phyloP scores from a whole-genome alignment of 192 early-diverging fungal genomes.

The Coemansia sp. region DNA sequence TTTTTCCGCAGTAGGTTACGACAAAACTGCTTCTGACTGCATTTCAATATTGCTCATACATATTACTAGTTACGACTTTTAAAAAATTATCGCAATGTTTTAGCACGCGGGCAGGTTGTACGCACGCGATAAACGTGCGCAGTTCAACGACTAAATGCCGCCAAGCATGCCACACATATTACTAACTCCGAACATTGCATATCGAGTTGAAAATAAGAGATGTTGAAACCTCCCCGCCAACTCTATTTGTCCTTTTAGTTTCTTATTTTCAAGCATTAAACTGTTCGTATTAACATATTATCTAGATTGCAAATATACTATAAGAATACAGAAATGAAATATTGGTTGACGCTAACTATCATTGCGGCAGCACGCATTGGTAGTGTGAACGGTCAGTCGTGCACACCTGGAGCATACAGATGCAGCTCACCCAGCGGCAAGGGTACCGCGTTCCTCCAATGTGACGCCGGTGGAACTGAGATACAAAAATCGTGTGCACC shows the following conservation, averaged over 20 bases:
- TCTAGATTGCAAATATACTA: neutral
- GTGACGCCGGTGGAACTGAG: slow-evolving; percentile 28
- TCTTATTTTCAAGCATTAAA: neutral
- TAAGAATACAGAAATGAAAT: slow-evolving; percentile 2
- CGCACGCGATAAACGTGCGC: neutral
- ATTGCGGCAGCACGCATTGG: neutral
- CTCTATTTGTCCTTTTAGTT: neutral
- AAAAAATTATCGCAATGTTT: slow-evolving; percentile 21
- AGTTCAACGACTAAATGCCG: neutral
- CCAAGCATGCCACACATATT: slow-evolving; percentile 3
- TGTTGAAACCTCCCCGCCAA: neutral
- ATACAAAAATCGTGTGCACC: slow-evolving; percentile 41
- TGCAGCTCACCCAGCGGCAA: slow-evolving; percentile 35
- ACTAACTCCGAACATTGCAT: neutral
- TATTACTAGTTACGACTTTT: slow-evolving; percentile 27
- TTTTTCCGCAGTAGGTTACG: neutral
- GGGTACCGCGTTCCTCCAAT: slow-evolving; percentile 33
- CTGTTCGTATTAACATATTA: neutral
- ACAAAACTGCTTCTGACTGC: neutral
- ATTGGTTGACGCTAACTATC: slow-evolving; percentile 1
- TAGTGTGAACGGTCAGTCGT: slow-evolving; percentile 11
- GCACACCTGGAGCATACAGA: slow-evolving; percentile 36
- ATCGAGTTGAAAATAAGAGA: neutral
- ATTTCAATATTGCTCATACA: slow-evolving; percentile 10
- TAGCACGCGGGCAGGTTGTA: neutral